These are phyloP conservation scores for Collybiopsis confluens DNA, from an alignment of 768 basidiomycete species.

Conservation along the genomic window DNA sequence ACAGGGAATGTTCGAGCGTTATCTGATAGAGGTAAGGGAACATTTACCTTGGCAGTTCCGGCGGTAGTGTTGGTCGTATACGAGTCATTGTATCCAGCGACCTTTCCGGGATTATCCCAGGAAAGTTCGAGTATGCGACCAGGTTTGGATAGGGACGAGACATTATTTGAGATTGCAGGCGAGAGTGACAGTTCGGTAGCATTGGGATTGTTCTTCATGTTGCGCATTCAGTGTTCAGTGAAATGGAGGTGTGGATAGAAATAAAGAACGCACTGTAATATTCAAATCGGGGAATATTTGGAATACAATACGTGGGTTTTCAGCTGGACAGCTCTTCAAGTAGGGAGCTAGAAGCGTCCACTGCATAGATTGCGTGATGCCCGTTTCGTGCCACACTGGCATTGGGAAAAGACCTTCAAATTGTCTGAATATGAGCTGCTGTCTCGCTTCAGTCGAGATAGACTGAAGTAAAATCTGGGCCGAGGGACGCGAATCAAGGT, in stretches of 20 bases:
- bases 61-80: slow-evolving; percentile 50
- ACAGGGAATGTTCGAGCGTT: neutral
- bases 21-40: neutral
- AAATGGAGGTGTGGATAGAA: neutral
- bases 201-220: slow-evolving; percentile 29
- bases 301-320: slow-evolving; percentile 37
- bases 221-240: neutral
- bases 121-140: slow-evolving; percentile 41
- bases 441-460: slow-evolving; percentile 59
- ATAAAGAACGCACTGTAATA: neutral
- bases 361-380: slow-evolving; percentile 6
- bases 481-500: slow-evolving; percentile 52
- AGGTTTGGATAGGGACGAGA: slow-evolving; percentile 41
- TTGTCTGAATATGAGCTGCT: slow-evolving; percentile 65
- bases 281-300: slow-evolving; percentile 38
- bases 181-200: slow-evolving; percentile 32
- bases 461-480: slow-evolving; percentile 51
- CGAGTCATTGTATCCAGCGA: slow-evolving; percentile 42
- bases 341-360: slow-evolving; percentile 2
- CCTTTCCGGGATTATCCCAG: slow-evolving; percentile 56
- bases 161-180: slow-evolving; percentile 53
- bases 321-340: slow-evolving; percentile 29
- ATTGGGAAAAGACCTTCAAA: slow-evolving; percentile 59
- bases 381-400: slow-evolving; percentile 26
- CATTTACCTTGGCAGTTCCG: slow-evolving; percentile 32